Evolutionary conservation across 2,329 filamentous ascomycete genomes (phyloP).

Genomic region (Peltaster fructicola): DNA sequence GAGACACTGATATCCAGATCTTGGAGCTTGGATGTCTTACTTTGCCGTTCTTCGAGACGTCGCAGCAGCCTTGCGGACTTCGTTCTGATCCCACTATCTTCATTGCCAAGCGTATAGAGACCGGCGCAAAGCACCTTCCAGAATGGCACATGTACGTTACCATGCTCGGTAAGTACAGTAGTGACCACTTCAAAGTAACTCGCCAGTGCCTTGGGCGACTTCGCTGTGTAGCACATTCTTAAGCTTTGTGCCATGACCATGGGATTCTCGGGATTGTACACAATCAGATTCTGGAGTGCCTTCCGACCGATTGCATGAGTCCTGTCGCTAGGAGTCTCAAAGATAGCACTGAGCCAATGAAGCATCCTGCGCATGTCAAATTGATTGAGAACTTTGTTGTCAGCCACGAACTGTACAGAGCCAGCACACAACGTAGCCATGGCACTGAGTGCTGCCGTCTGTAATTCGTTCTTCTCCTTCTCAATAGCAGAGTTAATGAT

Average conservation of each 20-base stretch:
- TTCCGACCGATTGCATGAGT: conserved; percentile 79
- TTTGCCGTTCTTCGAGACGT: conserved; percentile 64
- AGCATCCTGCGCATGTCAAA: conserved; percentile 90
- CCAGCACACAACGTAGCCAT: conserved; percentile 83
- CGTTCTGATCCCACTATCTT: conserved; percentile 72
- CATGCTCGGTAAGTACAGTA: conserved; percentile 65
- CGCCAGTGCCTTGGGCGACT: conserved; percentile 61
- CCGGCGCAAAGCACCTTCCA: conserved; percentile 83
- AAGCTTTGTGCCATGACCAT: conserved; percentile 82
- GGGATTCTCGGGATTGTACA: conserved; percentile 74
- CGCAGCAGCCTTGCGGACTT: conserved; percentile 72
- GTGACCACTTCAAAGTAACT: conserved; percentile 92
- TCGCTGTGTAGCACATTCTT: conserved; percentile 71
- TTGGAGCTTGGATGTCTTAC: conserved; percentile 76
- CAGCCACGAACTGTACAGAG: conserved; percentile 72
- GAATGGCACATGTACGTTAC: conserved; percentile 69
- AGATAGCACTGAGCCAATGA: conserved; percentile 88
- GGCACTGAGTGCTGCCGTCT: conserved; percentile 77
- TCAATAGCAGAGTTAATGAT: conserved; percentile 81
- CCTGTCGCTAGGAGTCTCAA: conserved; percentile 77
- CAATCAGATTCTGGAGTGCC: conserved; percentile 74
- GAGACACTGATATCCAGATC: conserved; percentile 98
- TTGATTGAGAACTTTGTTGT: conserved; percentile 70
- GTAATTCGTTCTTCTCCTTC: conserved; percentile 85
- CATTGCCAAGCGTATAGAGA: conserved; percentile 81